Conservation (phyloP, 2,329 filamentous ascomycete genomes). For the Tolypocladium inflatum region DNA sequence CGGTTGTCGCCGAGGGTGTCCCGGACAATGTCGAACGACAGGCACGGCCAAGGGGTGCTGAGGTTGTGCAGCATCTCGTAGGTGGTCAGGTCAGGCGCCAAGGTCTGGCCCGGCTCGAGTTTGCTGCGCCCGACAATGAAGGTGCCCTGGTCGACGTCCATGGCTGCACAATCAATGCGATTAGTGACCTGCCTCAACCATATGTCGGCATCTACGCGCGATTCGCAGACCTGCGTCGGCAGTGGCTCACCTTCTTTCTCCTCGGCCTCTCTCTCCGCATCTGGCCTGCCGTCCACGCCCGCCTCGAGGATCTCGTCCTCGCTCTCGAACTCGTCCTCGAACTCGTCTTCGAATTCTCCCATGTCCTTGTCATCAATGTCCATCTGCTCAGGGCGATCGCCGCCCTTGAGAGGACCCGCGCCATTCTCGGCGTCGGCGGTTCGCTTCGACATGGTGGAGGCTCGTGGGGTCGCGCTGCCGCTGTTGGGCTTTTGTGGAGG, state of each 20-base stretch:
- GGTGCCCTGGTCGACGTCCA: conserved; percentile 89
- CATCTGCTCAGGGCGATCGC: conserved; percentile 52
- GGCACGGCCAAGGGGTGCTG: conserved; percentile 90
- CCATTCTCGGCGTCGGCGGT: conserved; percentile 39
- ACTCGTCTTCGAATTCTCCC: conserved; percentile 91
- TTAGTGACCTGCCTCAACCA: not conserved
- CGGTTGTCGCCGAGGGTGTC: conserved; percentile 82
- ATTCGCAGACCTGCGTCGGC: not conserved
- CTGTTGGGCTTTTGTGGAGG: not conserved
- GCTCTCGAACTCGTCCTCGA: conserved; percentile 83
- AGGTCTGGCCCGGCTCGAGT: conserved; percentile 80
- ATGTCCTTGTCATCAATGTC: conserved; percentile 57
- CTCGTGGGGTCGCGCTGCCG: not conserved
- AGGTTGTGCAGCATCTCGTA: conserved; percentile 97
- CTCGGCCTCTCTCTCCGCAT: conserved; percentile 85
- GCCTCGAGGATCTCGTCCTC: conserved; percentile 89
- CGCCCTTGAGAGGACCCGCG: conserved; percentile 46
- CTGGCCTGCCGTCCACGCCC: conserved; percentile 84
- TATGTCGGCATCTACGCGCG: not conserved
- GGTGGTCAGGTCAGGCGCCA: conserved; percentile 84
- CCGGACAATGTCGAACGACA: conserved; percentile 87
- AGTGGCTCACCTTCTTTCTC: conserved; percentile 54
- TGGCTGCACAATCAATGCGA: conserved; percentile 35
- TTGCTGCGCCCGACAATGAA: conserved; percentile 95
- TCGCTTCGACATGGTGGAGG: conserved; percentile 47